These are phyloP conservation scores for Acanthamoeba sp. DNA, from an alignment of 208 protist species.

Conservation along the genomic window DNA sequence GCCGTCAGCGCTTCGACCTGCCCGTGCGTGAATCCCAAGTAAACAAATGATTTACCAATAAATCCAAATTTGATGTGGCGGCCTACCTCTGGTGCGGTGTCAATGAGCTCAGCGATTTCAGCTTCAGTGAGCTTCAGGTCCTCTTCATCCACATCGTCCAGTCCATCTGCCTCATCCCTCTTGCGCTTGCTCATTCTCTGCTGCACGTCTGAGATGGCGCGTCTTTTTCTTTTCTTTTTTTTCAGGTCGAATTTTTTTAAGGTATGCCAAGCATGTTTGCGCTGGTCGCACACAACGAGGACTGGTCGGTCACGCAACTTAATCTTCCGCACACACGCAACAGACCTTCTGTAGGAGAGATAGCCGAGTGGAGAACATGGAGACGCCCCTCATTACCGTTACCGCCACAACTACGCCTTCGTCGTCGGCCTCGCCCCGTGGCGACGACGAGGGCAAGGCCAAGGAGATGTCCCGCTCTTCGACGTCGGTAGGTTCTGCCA, in stretches of 20 bases:
- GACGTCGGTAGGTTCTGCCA: neutral
- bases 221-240: slow-evolving; percentile 6
- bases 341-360: too few relatives aligned
- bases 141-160: neutral
- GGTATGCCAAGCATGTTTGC: neutral
- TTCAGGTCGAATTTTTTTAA: neutral
- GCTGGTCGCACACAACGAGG: too few relatives aligned
- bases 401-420: neutral
- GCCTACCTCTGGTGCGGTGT: slow-evolving; percentile 37
- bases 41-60: neutral
- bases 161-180: slow-evolving; percentile 28
- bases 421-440: neutral
- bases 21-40: neutral
- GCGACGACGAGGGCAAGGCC: neutral
- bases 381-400: neutral
- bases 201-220: too few relatives aligned
- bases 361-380: neutral
- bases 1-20: slow-evolving; percentile 83
- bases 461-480: neutral
- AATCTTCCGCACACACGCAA: neutral
- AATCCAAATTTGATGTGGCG: neutral
- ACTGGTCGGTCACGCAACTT: neutral
- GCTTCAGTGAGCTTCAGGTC: slow-evolving; percentile 50
- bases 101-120: slow-evolving; percentile 48
- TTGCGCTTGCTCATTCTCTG: slow-evolving; percentile 61